Evolutionary conservation across 371 early-diverging fungal species (phyloP), one percentile per base, ranked within the genome.

Genomic region (Mucor piriformis): DNA sequence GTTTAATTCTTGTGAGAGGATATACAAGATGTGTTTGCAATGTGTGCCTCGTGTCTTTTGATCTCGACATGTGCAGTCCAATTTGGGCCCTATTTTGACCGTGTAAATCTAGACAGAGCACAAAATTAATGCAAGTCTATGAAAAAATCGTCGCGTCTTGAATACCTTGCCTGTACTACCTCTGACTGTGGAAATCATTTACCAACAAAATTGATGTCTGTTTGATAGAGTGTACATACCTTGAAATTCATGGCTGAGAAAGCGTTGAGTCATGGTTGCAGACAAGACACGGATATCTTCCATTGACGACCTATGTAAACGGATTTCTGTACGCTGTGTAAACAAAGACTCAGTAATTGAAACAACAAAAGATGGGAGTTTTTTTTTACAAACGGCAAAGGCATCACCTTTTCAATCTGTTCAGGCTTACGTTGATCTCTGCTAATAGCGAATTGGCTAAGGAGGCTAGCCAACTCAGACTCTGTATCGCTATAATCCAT

Each of bases 21-120:
- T 42, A 18, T 34, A 66, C 1, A 66, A 32, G 15, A 66, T 61
- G 24, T 66, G 67, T 24, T 66, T 66, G 34, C 67, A 66, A 32
- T 66, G 67, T 11, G 24, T 29, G 0, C 11, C 21, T 54, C 67
- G 38, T 4, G 27, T 25, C 6, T 18, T 50, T 35, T 54, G 46
- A 37, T 66, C 67, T 13, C 34, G 18, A 37, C 67, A 66, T 21
- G 32, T 54, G 37, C 67, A 66, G 11, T 56, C 32, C 15, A 66
- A 23, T 23, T 21, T 21, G 6, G 57, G 53, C 8, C 67, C 67
- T 37, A 66, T 61, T 21, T 27, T 54, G 0, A 61, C 54, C 3
- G 12, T 54, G 16, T 66, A 66, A 40, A 40, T 38, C 40, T 40
- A 46, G 5, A 11, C 1, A 35, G 21, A 15, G 6, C 23, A 40